Conservation (phyloP, 768 basidiomycete species). For the Kwoniella bestiolae region DNA sequence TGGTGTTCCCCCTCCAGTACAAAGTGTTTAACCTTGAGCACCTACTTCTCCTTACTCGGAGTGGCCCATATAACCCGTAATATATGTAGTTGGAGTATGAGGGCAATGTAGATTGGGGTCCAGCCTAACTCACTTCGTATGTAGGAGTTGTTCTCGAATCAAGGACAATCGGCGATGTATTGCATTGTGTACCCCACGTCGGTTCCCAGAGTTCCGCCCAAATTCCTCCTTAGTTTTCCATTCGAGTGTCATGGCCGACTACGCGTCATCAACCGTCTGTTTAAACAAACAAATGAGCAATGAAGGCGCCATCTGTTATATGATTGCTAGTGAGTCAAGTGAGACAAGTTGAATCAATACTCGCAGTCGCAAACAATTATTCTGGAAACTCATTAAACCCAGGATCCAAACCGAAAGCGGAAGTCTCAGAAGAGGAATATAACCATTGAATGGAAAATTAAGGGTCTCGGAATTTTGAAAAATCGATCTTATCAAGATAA, state of each 20-base stretch:
- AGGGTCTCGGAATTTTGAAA: slow-evolving; percentile 2
- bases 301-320: neutral
- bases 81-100: neutral
- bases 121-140: too few species aligned
- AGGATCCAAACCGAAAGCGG: slow-evolving; percentile 1
- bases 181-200: too few species aligned
- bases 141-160: too few species aligned
- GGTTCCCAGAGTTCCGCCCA: too few species aligned
- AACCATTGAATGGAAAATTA: neutral
- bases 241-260: too few species aligned
- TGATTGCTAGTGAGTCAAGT: neutral
- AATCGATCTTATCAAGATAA: slow-evolving; percentile 7
- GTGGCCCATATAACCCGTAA: neutral
- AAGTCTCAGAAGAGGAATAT: neutral
- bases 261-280: too few species aligned
- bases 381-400: neutral
- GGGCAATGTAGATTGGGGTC: too few species aligned
- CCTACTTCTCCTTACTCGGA: too few species aligned
- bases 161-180: too few species aligned
- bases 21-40: neutral
- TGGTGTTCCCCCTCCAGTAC: neutral
- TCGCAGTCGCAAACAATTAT: neutral
- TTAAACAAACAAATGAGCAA: neutral
- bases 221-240: too few species aligned
- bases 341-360: neutral